A percentile compares a stretch with the other conserved stretches of the same genome.
These are phyloP conservation scores for Moringa oleifera DNA, from an alignment of 345 rosid genomes.

Conservation along the genomic window DNA sequence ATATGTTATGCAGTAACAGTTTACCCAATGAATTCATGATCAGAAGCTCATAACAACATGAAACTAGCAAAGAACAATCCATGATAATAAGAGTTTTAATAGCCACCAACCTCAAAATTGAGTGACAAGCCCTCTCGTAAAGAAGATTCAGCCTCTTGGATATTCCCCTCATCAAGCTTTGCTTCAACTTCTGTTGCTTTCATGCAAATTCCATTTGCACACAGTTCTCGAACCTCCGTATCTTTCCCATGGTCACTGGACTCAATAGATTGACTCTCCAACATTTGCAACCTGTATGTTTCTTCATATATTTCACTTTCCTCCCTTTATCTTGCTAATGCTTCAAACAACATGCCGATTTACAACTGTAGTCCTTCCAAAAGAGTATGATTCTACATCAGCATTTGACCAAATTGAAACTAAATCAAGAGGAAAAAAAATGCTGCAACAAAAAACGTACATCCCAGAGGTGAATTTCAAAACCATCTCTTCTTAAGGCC, in stretches of 20 bases:
- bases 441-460: too few species aligned
- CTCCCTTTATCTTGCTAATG: constrained; percentile 2
- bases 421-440: not conserved
- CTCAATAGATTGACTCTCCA: constrained; percentile 30
- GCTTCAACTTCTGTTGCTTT: constrained; percentile 77
- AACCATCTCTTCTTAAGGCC: not conserved
- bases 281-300: constrained; percentile 26
- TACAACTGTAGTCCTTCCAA: constrained; percentile 21
- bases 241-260: constrained; percentile 32
- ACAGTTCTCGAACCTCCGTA: constrained; percentile 33
- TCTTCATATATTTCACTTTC: constrained; percentile 13
- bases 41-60: not conserved
- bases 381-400: not conserved
- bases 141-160: constrained; percentile 90
- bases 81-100: not conserved
- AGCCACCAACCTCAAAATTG: constrained; percentile 61
- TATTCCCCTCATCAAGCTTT: constrained; percentile 83
- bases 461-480: too few species aligned
- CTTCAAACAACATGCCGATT: constrained; percentile 16
- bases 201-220: constrained; percentile 70
- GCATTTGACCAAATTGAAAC: not conserved
- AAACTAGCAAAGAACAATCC: not conserved
- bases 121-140: constrained; percentile 82
- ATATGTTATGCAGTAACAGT: not conserved
- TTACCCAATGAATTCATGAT: not conserved